Evolutionary conservation across 805 yeast genomes (phyloP).

Genomic region (Vanderwaltozyma tropicalis): DNA sequence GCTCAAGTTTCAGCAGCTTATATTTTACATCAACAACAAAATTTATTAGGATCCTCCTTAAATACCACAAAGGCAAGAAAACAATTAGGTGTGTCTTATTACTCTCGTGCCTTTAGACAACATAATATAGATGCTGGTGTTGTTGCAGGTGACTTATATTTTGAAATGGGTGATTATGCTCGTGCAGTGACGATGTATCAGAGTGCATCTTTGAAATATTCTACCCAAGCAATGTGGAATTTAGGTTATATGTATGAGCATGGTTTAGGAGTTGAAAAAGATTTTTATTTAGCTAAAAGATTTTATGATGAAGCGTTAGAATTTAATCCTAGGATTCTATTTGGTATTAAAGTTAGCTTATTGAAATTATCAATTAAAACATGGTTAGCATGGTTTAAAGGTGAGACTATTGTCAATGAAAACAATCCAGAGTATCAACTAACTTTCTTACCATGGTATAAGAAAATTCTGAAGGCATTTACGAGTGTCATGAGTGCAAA

Average conservation of each 20-base stretch:
- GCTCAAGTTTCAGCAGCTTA: conserved; percentile 75
- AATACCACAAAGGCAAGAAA: conserved; percentile 32
- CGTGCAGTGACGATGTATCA: conserved; percentile 58
- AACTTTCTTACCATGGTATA: conserved; percentile 9
- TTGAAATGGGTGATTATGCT: conserved; percentile 35
- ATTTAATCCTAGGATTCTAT: conserved; percentile 9
- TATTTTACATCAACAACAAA: conserved; percentile 41
- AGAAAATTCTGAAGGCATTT: conserved; percentile 7
- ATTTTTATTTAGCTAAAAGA: conserved; percentile 75
- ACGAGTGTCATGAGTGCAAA: background rate
- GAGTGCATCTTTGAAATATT: conserved; percentile 42
- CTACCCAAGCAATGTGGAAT: conserved; percentile 69
- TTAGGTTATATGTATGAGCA: conserved; percentile 82
- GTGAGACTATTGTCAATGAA: conserved; percentile 17
- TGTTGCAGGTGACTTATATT: conserved; percentile 72
- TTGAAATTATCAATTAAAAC: conserved; percentile 18
- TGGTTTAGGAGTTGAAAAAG: conserved; percentile 69
- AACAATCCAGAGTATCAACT: conserved; percentile 6
- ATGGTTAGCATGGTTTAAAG: conserved; percentile 27
- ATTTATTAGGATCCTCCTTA: conserved; percentile 32
- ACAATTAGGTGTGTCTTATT: conserved; percentile 47
- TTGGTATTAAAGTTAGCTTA: conserved; percentile 22
- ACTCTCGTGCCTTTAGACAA: conserved; percentile 46
- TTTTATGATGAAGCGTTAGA: conserved; percentile 50
- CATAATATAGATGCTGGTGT: conserved; percentile 60